Evolutionary conservation across 306 rosid species (phyloP), one percentile per base, ranked within the genome.

Genomic region (Coriaria nepalensis): DNA sequence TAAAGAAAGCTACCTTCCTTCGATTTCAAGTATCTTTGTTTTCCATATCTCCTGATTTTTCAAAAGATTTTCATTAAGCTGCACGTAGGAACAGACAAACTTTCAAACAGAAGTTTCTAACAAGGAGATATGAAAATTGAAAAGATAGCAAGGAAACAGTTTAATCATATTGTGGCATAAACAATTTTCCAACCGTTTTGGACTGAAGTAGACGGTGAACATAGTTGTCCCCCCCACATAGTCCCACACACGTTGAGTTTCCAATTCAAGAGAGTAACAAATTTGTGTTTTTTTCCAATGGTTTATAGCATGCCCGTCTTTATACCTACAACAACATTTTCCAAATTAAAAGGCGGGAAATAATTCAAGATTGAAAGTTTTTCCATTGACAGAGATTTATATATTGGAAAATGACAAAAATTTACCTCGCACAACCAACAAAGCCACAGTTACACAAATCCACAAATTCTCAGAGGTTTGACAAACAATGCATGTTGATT

Each of bases 231-330:
- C 95, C 50, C 95, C 95, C 33, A 72, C 95, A 54, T 84, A 84
- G 77, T 90, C 95, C 97, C 95, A 90, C 10, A 81, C 97, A 0
- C 97, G 93, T 49, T 67, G 79, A 5, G 97, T 84, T 66, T 90
- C 97, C 73, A 90, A 74, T 64, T 90, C 97, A 13, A 81, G 81
- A 69, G 95, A 81, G 67, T 90, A 90, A 68, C 97, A 90, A 65
- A 84, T 95, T 14, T 90, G 79, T 10, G 93, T 84, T 70, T 90
- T 95, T 71, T 79, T 84, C 97, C 97, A 90, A 67, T 90, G 97
- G 59, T 68, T 66, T 60, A 73, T 79, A 45, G 97, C 97, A 68
- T 90, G 95, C 11, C 92, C 95, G 60, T 76, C 95, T 78, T 81
- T 73, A 64, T 83, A 81, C 78, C 95, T 88, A 65, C 35, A 67